Conservation (phyloP, 176 grass and related monocot species). For the Hordeum marinum region DNA sequence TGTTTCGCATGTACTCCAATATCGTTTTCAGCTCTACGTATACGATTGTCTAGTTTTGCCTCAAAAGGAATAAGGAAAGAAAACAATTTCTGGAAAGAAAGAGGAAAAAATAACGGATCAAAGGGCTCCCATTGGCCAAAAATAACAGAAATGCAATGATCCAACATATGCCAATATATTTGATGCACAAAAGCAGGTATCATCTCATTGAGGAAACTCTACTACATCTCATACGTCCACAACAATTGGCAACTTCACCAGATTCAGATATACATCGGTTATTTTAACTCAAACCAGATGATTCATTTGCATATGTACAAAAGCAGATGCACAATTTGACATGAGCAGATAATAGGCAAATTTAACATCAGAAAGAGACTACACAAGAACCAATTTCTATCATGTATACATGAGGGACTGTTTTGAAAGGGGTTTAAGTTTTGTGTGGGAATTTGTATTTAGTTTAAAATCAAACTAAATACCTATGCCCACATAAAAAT, state of each 20-base stretch:
- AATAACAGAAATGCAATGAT: background rate
- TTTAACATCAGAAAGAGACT: background rate
- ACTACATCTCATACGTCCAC: background rate
- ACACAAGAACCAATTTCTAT: conserved; percentile 20
- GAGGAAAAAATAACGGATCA: background rate
- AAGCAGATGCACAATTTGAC: background rate
- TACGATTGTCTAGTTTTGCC: background rate
- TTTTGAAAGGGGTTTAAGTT: background rate
- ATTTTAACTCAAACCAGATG: background rate
- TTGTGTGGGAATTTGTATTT: background rate
- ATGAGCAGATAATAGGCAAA: background rate
- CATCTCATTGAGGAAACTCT: background rate
- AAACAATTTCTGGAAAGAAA: background rate
- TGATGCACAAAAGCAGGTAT: background rate
- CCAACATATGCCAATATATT: too few relatives aligned
- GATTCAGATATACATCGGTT: background rate
- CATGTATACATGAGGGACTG: conserved; percentile 22
- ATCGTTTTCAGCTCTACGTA: background rate
- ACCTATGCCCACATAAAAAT: background rate
- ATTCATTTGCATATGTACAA: background rate
- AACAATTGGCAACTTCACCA: background rate
- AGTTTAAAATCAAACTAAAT: background rate
- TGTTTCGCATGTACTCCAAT: too few relatives aligned
- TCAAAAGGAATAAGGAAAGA: background rate
- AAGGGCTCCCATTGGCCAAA: background rate